These are phyloP conservation scores for Leishmania guyanensis DNA, from an alignment of 208 protist species.

Conservation along the genomic window DNA sequence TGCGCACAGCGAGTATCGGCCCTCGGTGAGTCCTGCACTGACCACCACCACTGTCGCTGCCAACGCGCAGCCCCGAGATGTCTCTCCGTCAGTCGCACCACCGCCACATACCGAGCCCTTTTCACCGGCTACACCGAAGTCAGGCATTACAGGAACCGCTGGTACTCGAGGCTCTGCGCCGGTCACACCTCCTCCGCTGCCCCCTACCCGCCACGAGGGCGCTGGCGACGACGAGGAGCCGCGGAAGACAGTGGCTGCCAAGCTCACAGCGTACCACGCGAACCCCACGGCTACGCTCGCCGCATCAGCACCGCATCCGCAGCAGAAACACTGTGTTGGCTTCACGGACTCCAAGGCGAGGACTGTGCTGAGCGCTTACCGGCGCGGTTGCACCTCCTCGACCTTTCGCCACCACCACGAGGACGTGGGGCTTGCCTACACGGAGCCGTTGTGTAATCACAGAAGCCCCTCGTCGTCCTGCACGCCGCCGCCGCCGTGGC, in stretches of 20 bases:
- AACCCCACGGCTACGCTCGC: background rate
- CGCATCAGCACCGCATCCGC: background rate
- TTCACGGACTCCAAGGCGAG: slow-evolving; percentile 21
- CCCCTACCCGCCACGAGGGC: background rate
- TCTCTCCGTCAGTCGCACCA: slow-evolving; percentile 21
- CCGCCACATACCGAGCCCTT: slow-evolving; percentile 14
- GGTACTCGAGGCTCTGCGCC: background rate
- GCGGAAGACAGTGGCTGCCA: slow-evolving; percentile 30
- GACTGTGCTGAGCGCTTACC: slow-evolving; percentile 16
- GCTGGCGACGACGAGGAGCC: background rate
- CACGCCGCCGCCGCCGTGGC: slow-evolving; percentile 19
- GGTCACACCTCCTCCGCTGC: background rate
- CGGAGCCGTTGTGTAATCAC: slow-evolving; percentile 32
- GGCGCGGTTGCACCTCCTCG: background rate
- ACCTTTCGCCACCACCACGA: background rate
- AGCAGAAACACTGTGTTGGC: background rate
- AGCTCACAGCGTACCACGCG: background rate
- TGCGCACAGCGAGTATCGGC: background rate
- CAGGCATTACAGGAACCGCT: background rate
- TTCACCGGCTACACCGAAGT: background rate
- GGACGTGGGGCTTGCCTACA: slow-evolving; percentile 35
- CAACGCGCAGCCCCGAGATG: slow-evolving; percentile 1
- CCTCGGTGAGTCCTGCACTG: background rate
- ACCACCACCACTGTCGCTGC: background rate
- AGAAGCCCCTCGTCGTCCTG: slow-evolving; percentile 35